phyloP scores from a whole-genome alignment of 2,329 filamentous ascomycete species.

The Curvularia sp. region DNA sequence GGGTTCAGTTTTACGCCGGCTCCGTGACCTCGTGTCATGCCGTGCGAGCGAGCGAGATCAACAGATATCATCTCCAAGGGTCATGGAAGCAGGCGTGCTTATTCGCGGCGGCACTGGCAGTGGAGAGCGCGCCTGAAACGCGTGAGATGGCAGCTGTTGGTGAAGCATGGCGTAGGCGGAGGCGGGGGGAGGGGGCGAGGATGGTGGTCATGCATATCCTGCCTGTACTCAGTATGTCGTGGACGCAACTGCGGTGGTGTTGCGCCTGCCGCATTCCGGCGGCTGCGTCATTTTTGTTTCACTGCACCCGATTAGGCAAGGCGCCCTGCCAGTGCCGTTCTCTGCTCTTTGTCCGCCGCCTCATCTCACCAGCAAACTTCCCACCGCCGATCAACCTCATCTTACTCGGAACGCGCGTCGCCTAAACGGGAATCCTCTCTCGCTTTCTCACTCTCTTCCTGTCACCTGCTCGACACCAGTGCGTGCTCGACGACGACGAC shows the following conservation, averaged over 20 bases:
- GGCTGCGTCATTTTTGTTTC: constrained; percentile 17
- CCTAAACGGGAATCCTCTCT: background rate
- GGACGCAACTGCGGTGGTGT: background rate
- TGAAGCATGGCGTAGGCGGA: background rate
- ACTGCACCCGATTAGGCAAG: constrained; percentile 1
- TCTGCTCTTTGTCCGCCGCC: background rate
- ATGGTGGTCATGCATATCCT: background rate
- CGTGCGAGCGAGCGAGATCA: constrained; percentile 12
- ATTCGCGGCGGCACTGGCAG: background rate
- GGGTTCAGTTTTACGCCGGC: constrained; percentile 15
- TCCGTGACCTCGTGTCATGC: constrained; percentile 18
- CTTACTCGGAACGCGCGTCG: constrained; percentile 1
- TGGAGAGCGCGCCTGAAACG: background rate
- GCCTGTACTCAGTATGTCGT: background rate
- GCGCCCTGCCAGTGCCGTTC: background rate
- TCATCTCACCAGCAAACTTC: constrained; percentile 3
- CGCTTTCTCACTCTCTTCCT: background rate
- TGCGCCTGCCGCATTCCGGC: constrained; percentile 9
- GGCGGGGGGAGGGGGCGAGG: constrained; percentile 2
- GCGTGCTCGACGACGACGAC: background rate
- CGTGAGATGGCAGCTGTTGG: background rate
- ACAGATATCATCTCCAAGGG: background rate
- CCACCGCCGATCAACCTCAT: background rate
- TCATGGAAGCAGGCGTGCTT: background rate
- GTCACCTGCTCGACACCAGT: background rate